Evolutionary conservation across 73 alveolate species (phyloP).

Genomic region (Tetrahymena borealis): DNA sequence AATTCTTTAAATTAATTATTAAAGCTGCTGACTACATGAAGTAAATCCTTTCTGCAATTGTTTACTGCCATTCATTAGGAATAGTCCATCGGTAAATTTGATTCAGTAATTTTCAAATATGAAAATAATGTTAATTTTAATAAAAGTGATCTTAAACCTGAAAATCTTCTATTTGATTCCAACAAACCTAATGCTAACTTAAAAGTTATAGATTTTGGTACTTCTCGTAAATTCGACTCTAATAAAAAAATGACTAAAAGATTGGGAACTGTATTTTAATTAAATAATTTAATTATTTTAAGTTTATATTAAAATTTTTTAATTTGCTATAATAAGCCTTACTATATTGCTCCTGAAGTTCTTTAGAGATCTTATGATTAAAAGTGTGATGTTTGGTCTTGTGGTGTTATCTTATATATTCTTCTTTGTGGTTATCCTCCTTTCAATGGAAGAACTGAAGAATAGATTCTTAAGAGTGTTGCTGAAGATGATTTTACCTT

Average conservation of each 20-base stretch:
- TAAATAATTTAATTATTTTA: no score
- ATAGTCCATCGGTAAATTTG: conserved; percentile 23
- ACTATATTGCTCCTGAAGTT: background rate
- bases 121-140: no score
- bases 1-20: background rate
- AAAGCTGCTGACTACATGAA: conserved; percentile 45
- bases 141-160: conserved; percentile 83
- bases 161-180: conserved; percentile 70
- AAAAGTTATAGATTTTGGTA: conserved; percentile 92
- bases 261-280: conserved; percentile 30
- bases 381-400: background rate
- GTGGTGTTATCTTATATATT: background rate
- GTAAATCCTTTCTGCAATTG: conserved; percentile 34
- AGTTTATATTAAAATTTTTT: no score
- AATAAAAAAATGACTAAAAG: conserved; percentile 29
- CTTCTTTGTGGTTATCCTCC: background rate
- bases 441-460: background rate
- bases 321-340: no score
- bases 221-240: conserved; percentile 45
- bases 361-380: background rate
- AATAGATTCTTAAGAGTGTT: background rate
- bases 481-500: background rate
- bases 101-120: background rate
- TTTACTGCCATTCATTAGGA: conserved; percentile 32
- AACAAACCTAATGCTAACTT: conserved; percentile 46